phyloP scores from a whole-genome alignment of 768 basidiomycete genomes.

The Hydnomerulius pinastri region DNA sequence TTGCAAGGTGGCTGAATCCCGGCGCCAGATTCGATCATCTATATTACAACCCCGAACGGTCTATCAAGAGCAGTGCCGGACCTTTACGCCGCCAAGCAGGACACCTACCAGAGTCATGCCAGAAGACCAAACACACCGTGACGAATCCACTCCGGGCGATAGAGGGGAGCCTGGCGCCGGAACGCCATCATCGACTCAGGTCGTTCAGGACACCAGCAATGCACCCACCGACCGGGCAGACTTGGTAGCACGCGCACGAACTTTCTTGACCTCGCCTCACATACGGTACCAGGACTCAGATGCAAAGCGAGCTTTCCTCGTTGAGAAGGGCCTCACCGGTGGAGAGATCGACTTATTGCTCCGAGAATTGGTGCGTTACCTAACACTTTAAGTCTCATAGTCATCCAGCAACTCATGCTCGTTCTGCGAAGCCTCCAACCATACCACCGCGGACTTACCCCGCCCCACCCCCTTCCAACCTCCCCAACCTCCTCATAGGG shows the following conservation, averaged over 20 bases:
- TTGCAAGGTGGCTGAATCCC: no score
- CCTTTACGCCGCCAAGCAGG: no score
- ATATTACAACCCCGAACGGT: no score
- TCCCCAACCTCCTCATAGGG: constrained; percentile 68
- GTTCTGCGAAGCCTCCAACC: constrained; percentile 37
- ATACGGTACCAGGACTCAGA: constrained; percentile 55
- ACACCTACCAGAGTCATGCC: no score
- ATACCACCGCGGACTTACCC: constrained; percentile 78
- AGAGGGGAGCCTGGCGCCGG: not conserved
- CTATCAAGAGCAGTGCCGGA: no score
- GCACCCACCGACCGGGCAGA: constrained; percentile 36
- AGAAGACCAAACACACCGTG: constrained; percentile 8
- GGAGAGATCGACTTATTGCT: constrained; percentile 61
- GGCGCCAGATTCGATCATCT: no score
- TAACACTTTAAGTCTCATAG: constrained; percentile 7
- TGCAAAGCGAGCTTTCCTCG: constrained; percentile 64
- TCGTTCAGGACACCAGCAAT: constrained; percentile 1
- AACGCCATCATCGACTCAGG: not conserved
- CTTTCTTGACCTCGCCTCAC: constrained; percentile 69
- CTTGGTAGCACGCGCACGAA: constrained; percentile 55
- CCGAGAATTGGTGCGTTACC: constrained; percentile 50
- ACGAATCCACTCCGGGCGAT: not conserved
- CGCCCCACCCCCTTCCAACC: constrained; percentile 63
- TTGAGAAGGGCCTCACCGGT: constrained; percentile 68
- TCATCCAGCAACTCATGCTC: no score